Percentiles rank a stretch among this genome's conserved stretches.
Evolutionary conservation across 1,284 basidiomycete genomes (phyloP).

Genomic region (Ceratobasidium sp.): DNA sequence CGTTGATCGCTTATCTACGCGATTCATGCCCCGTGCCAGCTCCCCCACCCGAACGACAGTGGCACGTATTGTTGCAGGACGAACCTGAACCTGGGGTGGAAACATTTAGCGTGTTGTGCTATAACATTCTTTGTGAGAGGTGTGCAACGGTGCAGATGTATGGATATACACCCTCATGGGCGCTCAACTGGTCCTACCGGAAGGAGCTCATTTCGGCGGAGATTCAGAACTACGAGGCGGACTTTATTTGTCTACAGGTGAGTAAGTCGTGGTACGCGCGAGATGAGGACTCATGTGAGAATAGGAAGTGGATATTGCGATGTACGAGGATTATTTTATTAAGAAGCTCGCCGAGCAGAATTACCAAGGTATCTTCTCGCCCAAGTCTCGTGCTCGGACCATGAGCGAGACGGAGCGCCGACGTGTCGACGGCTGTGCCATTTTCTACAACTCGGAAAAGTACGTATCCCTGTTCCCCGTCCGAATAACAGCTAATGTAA

Average conservation of each 20-base stretch:
- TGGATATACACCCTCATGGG: slow-evolving; percentile 98
- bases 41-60: slow-evolving; percentile 84
- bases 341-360: slow-evolving; percentile 79
- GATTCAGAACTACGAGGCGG: slow-evolving; percentile 83
- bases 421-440: slow-evolving; percentile 96
- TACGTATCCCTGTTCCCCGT: not conserved
- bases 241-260: slow-evolving; percentile 89
- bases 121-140: slow-evolving; percentile 96
- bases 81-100: slow-evolving; percentile 67
- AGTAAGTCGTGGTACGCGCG: too few relatives aligned
- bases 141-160: slow-evolving; percentile 92
- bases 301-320: slow-evolving; percentile 91
- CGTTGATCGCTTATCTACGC: slow-evolving; percentile 87
- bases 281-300: slow-evolving; percentile 1
- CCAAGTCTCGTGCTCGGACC: slow-evolving; percentile 94
- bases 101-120: slow-evolving; percentile 85
- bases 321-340: slow-evolving; percentile 94
- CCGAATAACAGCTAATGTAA: slow-evolving; percentile 1
- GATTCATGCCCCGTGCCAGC: slow-evolving; percentile 86
- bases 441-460: slow-evolving; percentile 92
- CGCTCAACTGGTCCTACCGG: slow-evolving; percentile 93
- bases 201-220: slow-evolving; percentile 92
- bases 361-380: slow-evolving; percentile 93
- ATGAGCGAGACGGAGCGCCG: slow-evolving; percentile 90
- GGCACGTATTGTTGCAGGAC: slow-evolving; percentile 73